These are phyloP conservation scores for Tulasnella sp. DNA, from an alignment of 768 basidiomycete genomes.

Conservation along the genomic window DNA sequence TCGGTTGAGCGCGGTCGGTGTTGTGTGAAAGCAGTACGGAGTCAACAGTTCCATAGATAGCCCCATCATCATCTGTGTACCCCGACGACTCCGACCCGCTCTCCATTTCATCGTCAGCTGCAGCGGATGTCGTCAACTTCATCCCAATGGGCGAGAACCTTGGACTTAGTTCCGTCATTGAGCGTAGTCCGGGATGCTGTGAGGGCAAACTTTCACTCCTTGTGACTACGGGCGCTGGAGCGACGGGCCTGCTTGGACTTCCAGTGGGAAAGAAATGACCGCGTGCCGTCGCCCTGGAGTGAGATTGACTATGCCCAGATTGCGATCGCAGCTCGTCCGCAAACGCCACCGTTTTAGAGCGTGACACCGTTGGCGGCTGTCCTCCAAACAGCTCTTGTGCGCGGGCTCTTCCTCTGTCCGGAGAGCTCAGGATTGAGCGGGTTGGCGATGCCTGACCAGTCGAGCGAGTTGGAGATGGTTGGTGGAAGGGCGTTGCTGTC, in stretches of 20 bases:
- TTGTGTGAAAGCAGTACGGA: neutral
- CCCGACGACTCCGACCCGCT: constrained; percentile 2
- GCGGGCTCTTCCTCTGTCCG: neutral
- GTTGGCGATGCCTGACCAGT: neutral
- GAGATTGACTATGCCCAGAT: neutral
- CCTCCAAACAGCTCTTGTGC: neutral
- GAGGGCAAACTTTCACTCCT: neutral
- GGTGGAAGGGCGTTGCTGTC: neutral
- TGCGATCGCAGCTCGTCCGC: constrained; percentile 4
- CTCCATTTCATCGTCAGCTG: constrained; percentile 22
- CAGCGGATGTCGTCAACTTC: constrained; percentile 20
- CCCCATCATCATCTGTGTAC: neutral
- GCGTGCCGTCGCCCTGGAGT: neutral
- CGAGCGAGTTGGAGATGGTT: neutral
- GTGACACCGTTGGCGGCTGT: neutral
- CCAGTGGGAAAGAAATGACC: neutral
- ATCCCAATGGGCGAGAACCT: constrained; percentile 2
- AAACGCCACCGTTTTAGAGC: constrained; percentile 21
- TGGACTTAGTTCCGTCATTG: neutral
- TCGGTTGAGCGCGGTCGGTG: neutral
- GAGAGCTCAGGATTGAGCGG: neutral
- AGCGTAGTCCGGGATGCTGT: neutral
- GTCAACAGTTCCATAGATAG: neutral
- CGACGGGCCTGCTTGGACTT: neutral
- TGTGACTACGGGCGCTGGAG: neutral